Base-by-base conservation (phyloP, 2,329 filamentous ascomycete genomes). In the Pestalotiopsis sp. region DNA sequence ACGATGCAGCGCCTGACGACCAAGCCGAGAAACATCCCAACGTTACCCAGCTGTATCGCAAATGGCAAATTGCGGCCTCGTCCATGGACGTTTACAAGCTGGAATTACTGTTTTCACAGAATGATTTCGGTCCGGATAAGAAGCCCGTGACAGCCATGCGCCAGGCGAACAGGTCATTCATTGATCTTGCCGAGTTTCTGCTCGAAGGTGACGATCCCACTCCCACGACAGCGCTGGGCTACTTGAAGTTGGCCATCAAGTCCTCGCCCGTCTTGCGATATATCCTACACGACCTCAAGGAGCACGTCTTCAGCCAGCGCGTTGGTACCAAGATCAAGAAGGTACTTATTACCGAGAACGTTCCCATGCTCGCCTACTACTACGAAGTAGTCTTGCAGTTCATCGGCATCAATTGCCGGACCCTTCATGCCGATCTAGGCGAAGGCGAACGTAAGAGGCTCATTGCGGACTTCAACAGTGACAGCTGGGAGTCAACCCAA, bases 361-460 rank as follows among this genome's bases (percentile, higher is more conserved):
- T 68, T 7, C 67, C 70, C 0, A 73, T 75, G n/a, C 17, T 76
- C 1, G 75, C 75, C 6, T 77, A 72, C n/a, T 77, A 73, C 66
- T 76, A 76, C 66, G 75, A 77, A 57, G 67, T 75, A 2, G 73
- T 75, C 1, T 24, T 77, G 14, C 73, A 76, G 24, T 73, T 77
- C 52, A 67, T 76, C 5, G 73, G 75, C 1, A 68, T 77, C 38
- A 68, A 75, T 17, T 76, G 74, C 57, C 72, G 71, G 1, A 71
- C 70, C 14, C 66, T 77, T 22, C 75, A 77, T 44, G 67, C 74
- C 0, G 70, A 70, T 0, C 39, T 77, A 17, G 65, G 67, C 5
- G 26, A 65, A 0, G 69, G 73, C 0, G 69, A 74, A 35, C 70
- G 75, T 13, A 71, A 73, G 59, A 55, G 70, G 0, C 70, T 77